Evolutionary conservation across 2,329 filamentous ascomycete species (phyloP), one percentile per base, ranked within the genome.

Genomic region (Calonectria pauciramosa): DNA sequence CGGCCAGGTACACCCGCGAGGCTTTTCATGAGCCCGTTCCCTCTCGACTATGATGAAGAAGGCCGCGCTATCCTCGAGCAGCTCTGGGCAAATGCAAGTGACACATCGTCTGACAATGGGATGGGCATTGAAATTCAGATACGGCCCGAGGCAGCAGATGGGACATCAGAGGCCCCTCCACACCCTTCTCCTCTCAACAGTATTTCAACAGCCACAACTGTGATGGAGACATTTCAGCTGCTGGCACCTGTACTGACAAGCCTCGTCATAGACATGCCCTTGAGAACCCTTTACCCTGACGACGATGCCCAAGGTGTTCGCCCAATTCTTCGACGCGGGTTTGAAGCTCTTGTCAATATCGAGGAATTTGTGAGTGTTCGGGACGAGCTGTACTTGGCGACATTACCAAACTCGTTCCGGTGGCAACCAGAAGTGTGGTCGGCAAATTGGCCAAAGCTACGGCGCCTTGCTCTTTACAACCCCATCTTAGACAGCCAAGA

Each of bases 351-450:
- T 1, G 68, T 73, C 3, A 76, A 82, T 4, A 1, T 82, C 1
- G 79, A 82, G 66, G 80, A 82, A 13, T 70, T 82, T 8, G 68
- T 78, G 28, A 80, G 79, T 28, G 49, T 81, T 8, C 67, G 71
- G 5, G 80, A 82, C 23, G 73, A 80, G 26, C 65, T 82, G 1
- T 75, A 30, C 34, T 41, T 81, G 2, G 52, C 23, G 1, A 74
- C 70, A 1, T 13, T 20, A 3, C 13, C 26, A 7, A 1, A 16
- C 14, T 10, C 20, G 2, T 20, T 47, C 9, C 23, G 30, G 1
- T 28, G 10, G 2, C 74, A 80, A 23, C 73, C 68, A 2, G 34
- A 70, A 2, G 74, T 81, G 20, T 78, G 77, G 75, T 18, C 51
- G 5, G 60, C 51, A 1, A 74, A 18, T 14, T 82, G 80, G 80